Conservation (phyloP, 2,329 filamentous ascomycete species). For the Ciborinia camelliae region DNA sequence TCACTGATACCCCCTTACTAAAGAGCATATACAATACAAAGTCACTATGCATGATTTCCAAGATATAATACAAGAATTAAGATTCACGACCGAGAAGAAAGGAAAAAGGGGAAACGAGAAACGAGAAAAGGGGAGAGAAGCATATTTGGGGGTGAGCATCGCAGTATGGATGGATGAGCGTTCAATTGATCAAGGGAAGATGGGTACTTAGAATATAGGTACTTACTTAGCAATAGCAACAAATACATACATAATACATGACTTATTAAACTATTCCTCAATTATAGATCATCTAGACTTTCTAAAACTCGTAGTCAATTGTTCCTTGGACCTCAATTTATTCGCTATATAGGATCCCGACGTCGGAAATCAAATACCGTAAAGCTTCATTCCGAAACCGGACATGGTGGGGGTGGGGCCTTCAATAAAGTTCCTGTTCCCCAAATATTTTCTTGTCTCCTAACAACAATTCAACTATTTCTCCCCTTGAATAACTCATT, state of each 20-base stretch:
- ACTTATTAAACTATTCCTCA: too few relatives aligned
- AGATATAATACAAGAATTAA: conserved; percentile 14
- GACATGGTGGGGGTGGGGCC: conserved; percentile 8
- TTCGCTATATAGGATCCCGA: background rate
- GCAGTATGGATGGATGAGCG: background rate
- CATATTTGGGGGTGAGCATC: background rate
- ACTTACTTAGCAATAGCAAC: background rate
- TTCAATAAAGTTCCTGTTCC: conserved; percentile 7
- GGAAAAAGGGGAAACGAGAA: background rate
- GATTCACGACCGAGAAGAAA: conserved; percentile 4
- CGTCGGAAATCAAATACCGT: background rate
- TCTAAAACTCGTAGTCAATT: background rate
- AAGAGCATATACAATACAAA: conserved; percentile 11
- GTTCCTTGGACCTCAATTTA: background rate
- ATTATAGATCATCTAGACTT: background rate
- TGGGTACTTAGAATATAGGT: too few relatives aligned
- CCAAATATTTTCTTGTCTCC: background rate
- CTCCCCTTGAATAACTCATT: background rate
- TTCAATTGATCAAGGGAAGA: too few relatives aligned
- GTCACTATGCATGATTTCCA: conserved; percentile 5
- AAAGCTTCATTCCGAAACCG: conserved; percentile 6
- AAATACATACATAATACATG: background rate
- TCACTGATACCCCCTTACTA: conserved; percentile 11
- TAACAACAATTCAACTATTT: background rate
- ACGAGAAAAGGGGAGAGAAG: background rate